Conservation (phyloP, 768 basidiomycete genomes). For the Pisolithus sp. region DNA sequence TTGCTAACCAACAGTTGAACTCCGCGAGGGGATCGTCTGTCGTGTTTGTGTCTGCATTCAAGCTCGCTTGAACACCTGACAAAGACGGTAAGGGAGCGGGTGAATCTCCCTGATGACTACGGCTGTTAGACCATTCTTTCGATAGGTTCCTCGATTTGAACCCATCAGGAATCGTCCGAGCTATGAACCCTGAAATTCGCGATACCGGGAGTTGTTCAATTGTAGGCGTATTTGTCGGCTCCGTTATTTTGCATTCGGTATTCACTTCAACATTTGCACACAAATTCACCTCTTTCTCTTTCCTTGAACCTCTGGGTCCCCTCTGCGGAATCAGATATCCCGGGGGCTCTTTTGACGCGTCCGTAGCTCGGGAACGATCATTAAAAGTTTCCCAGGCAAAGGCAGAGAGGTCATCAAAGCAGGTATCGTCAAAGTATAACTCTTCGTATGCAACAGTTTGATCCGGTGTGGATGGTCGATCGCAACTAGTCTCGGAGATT, state of each 20-base stretch:
- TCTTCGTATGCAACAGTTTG: slow-evolving; percentile 13
- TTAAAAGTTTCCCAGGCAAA: slow-evolving; percentile 6
- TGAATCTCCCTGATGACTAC: background rate
- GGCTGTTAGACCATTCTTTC: background rate
- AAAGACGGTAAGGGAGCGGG: background rate
- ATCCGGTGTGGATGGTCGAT: background rate
- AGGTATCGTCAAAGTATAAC: slow-evolving; percentile 29
- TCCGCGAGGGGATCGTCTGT: slow-evolving; percentile 54
- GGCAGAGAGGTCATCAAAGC: slow-evolving; percentile 24
- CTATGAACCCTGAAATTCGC: slow-evolving; percentile 19
- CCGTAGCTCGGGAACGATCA: background rate
- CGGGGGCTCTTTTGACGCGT: background rate
- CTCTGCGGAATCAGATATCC: background rate
- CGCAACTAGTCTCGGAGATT: background rate
- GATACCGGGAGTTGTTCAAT: slow-evolving; percentile 17
- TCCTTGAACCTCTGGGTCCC: too few relatives aligned
- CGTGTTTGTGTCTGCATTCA: background rate
- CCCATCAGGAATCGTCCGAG: background rate
- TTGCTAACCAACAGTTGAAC: slow-evolving; percentile 63
- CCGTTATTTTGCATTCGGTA: background rate
- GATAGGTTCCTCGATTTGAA: background rate
- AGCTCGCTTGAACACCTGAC: too few relatives aligned
- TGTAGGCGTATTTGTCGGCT: background rate
- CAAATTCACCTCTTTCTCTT: background rate
- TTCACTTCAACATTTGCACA: background rate